Conservation (phyloP, 192 early-diverging fungal genomes). For the Linnemannia elongata region DNA sequence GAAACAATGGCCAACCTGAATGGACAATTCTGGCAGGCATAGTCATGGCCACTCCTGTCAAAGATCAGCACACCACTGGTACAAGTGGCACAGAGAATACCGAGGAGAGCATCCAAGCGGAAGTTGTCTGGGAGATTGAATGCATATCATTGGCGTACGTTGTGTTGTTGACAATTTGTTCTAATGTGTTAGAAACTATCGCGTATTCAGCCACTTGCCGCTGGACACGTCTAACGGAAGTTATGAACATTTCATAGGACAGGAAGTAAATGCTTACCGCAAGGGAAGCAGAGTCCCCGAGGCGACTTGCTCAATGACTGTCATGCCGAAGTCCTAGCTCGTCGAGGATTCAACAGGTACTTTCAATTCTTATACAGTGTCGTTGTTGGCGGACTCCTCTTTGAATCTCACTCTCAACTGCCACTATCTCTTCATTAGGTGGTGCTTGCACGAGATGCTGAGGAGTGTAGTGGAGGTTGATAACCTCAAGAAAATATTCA, state of each 20-base stretch:
- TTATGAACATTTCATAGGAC: constrained; percentile 64
- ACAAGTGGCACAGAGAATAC: not conserved
- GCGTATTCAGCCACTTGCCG: not conserved
- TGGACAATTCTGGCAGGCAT: constrained; percentile 93
- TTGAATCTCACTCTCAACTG: not conserved
- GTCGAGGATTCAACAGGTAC: constrained; percentile 81
- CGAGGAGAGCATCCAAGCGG: not conserved
- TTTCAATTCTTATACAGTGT: not conserved
- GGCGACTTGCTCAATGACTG: constrained; percentile 85
- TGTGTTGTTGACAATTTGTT: not conserved
- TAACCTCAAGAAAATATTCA: constrained; percentile 19
- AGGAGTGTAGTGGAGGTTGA: constrained; percentile 9
- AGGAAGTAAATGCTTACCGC: constrained; percentile 87
- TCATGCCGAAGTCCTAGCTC: constrained; percentile 92
- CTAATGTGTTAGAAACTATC: not conserved
- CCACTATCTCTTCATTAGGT: constrained; percentile 9
- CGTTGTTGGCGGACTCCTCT: not conserved
- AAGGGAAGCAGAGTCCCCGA: constrained; percentile 64
- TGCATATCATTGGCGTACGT: constrained; percentile 66
- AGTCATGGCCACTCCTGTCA: constrained; percentile 54
- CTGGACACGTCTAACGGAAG: not conserved
- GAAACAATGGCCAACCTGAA: constrained; percentile 67
- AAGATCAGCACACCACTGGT: not conserved
- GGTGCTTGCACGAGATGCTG: constrained; percentile 41
- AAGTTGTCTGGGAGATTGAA: constrained; percentile 29